Evolutionary conservation across 2,329 filamentous ascomycete genomes (phyloP), one percentile per base, ranked within the genome.

Genomic region (Nemania sp.): DNA sequence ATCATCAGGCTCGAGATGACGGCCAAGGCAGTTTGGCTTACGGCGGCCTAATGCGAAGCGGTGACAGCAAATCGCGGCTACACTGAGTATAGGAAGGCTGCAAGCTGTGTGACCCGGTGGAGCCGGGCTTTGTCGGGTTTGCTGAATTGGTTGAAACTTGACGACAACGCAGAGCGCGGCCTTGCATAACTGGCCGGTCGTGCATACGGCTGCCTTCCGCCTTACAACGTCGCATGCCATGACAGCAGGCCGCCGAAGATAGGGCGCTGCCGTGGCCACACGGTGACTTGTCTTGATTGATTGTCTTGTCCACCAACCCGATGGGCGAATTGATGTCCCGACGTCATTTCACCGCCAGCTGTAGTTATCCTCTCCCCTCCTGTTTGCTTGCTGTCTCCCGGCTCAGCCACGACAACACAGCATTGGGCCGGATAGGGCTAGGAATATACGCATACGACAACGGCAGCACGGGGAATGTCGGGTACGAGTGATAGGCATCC

Each of bases 11-110:
- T n/a, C n/a, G n/a, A n/a, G n/a, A n/a, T n/a, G n/a, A n/a, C n/a
- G n/a, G n/a, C n/a, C n/a, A n/a, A n/a, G n/a, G n/a, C n/a, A n/a
- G n/a, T n/a, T n/a, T n/a, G n/a, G n/a, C n/a, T n/a, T n/a, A n/a
- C n/a, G n/a, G n/a, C n/a, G n/a, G n/a, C n/a, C n/a, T n/a, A n/a
- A n/a, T n/a, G n/a, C n/a, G n/a, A n/a, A n/a, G n/a, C n/a, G n/a
- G n/a, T n/a, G n/a, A 30, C 43, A n/a, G 31, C 23, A 23, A 31
- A 23, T 23, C 22, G 48, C 24, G 31, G 23, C 44, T 30, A 44
- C 48, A 19, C 24, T 45, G 52, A 51, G 53, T 48, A 56, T 52
- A 52, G 53, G 33, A 55, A 31, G 31, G 37, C 33, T 17, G 19
- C 11, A 19, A 30, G 20, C 28, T n/a, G 36, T 47, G 39, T 43